Evolutionary conservation across 176 grass and related monocot species (phyloP), one percentile per base, ranked within the genome.

Genomic region (Ananas comosus): DNA sequence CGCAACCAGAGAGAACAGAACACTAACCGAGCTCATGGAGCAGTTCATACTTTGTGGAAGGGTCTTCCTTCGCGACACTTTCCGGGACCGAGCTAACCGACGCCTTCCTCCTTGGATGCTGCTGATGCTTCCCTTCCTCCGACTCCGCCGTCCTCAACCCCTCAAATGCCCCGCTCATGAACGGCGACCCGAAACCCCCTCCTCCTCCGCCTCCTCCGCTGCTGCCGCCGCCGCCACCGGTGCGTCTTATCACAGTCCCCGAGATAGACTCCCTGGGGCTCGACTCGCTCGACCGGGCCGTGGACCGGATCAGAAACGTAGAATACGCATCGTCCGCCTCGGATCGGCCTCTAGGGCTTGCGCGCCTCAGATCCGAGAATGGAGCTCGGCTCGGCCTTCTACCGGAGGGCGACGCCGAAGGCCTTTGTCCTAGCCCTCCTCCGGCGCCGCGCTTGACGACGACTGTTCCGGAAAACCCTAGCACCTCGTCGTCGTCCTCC

Each of bases 1-100:
- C 9, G 2, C 33, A 61, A 61, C 16, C 0, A 22, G 21, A 61
- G 21, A 61, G 16, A 21, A 2, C 16, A 21, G 69, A 82, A 78
- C 50, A 71, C 87, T 73, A 75, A 99, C 94, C 94, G 13, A 99
- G 94, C 77, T 93, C 94, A 86, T 99, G 86, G 23, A 99, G 94
- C 67, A 99, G 77, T 76, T 93, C 94, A 23, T 99, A 99, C 84
- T 87, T 99, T 48, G 89, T 85, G 69, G 94, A 88, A 69, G 94
- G 94, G 67, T 99, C 94, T 74, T 93, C 94, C 69, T 65, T 85
- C n/a, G 84, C 74, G 42, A 99, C 42, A 21, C 82, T 93, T 53
- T 99, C 94, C 4, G 94, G 87, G 14, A 93, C 48, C 1, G 94
- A 99, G 81, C 89, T 99, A 18, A 88, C 85, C 1, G 93, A 97